phyloP scores from a whole-genome alignment of 2,329 filamentous ascomycete genomes.

The Herpotrichia juniperi region DNA sequence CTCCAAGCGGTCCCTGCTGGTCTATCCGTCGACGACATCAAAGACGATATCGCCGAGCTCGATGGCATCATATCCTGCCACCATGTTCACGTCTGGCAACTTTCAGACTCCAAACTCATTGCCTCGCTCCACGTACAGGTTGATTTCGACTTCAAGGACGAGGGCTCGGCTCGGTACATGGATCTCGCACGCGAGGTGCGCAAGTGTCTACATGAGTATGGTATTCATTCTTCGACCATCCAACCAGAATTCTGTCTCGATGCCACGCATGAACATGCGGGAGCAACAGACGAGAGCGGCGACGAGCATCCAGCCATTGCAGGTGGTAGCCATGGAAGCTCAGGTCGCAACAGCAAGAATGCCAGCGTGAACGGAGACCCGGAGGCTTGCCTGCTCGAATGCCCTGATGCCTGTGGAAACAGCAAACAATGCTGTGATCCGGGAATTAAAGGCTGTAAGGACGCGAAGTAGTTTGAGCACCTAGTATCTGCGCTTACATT shows the following conservation, averaged over 20 bases:
- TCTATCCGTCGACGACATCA: slow-evolving; percentile 86
- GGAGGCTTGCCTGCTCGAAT: slow-evolving; percentile 50
- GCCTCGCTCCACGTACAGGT: slow-evolving; percentile 94
- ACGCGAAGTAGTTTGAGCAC: slow-evolving; percentile 18
- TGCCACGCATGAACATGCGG: slow-evolving; percentile 50
- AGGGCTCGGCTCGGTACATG: slow-evolving; percentile 85
- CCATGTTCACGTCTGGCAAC: slow-evolving; percentile 96
- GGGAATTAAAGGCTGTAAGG: slow-evolving; percentile 29
- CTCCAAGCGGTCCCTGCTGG: slow-evolving; percentile 92
- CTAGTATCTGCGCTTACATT: not conserved
- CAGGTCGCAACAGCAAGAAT: slow-evolving; percentile 34
- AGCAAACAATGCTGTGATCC: slow-evolving; percentile 51
- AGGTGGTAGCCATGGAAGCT: slow-evolving; percentile 26
- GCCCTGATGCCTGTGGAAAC: slow-evolving; percentile 50
- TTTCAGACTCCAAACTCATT: slow-evolving; percentile 92
- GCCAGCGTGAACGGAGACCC: slow-evolving; percentile 44
- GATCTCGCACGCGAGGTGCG: slow-evolving; percentile 80
- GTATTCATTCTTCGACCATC: slow-evolving; percentile 96
- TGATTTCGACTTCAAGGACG: slow-evolving; percentile 83
- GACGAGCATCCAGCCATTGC: slow-evolving; percentile 29
- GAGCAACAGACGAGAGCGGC: slow-evolving; percentile 35
- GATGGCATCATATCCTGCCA: slow-evolving; percentile 89
- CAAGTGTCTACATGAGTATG: slow-evolving; percentile 90
- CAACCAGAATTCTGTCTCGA: slow-evolving; percentile 79
- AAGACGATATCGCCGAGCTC: slow-evolving; percentile 85